Evolutionary conservation across 345 rosid genomes (phyloP), one percentile per base, ranked within the genome.

Genomic region (Trapa bicornis): DNA sequence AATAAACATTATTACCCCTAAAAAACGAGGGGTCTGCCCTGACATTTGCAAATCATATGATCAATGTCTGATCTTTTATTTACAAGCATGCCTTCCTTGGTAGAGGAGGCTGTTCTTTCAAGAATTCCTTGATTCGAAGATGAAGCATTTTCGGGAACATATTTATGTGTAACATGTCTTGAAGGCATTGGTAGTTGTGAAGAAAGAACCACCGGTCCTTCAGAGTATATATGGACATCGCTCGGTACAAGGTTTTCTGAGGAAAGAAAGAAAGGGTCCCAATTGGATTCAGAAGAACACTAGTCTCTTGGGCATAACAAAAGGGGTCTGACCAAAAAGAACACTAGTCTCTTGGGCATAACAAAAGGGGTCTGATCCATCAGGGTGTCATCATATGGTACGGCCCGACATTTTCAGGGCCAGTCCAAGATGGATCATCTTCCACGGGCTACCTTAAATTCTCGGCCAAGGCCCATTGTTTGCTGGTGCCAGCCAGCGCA

Each of bases 241-340:
- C 69, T 74, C 68, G 71, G 73, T 16, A 78, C 76, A 57, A 83
- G 84, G 85, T 80, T 75, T 69, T 82, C 93, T 83, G 83, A 77
- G 66, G 48, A 65, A 66, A 60, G 57, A 68, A n/a, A 53, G 73
- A 72, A 37, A 43, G 60, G 79, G 65, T 57, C 80, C 81, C 57
- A 70, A 72, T 74, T 67, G 73, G 73, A 70, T 81, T 79, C 70
- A 66, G 67, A 65, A 50, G 65, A 70, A 70, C 36, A 64, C 60
- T 62, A 56, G 63, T 41, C 63, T 47, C 68, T 71, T 74, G 71
- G 47, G 70, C 72, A 65, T 82, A 75, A 67, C 65, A 56, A 22
- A 22, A 67, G 68, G 60, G 16, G 54, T 83, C 85, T 81, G 77
- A 71, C 65, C 7, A 41, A 41, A 41, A 41, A 41, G 43, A 41